Conservation (phyloP, 805 yeast species). For the Nakazawaea molendinolei region DNA sequence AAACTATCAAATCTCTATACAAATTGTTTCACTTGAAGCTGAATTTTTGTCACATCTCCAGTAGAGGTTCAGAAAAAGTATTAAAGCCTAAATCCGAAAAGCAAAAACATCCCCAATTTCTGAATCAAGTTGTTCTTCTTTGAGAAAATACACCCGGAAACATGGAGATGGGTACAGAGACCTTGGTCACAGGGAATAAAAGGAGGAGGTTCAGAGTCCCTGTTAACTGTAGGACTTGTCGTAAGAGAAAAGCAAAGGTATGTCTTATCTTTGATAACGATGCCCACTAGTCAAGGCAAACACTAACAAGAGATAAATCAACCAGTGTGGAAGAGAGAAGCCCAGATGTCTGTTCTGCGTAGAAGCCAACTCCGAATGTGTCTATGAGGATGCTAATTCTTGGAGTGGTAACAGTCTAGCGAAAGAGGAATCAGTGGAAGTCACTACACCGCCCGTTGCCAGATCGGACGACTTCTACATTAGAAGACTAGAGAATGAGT, state of each 20-base stretch:
- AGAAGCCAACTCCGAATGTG: conserved; percentile 22
- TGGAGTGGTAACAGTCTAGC: background rate
- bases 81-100: too few species aligned
- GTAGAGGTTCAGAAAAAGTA: too few species aligned
- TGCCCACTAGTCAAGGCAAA: background rate
- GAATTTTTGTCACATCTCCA: too few species aligned
- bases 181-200: too few species aligned
- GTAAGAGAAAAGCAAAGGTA: conserved; percentile 36
- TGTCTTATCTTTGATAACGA: too few species aligned
- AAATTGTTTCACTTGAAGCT: too few species aligned
- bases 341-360: conserved; percentile 27
- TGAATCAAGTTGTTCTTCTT: too few species aligned
- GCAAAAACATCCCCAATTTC: too few species aligned
- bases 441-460: too few species aligned
- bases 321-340: conserved; percentile 26
- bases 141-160: too few species aligned
- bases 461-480: background rate
- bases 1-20: background rate
- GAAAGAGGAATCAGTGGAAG: background rate
- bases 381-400: conserved; percentile 21
- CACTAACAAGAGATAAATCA: background rate
- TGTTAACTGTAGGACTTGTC: conserved; percentile 40
- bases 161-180: too few species aligned
- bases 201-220: conserved; percentile 25
- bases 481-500: conserved; percentile 2